Evolutionary conservation across 1,139 yeast genomes (phyloP), one percentile per base, ranked within the genome.

Genomic region (Eremothecium coryli): DNA sequence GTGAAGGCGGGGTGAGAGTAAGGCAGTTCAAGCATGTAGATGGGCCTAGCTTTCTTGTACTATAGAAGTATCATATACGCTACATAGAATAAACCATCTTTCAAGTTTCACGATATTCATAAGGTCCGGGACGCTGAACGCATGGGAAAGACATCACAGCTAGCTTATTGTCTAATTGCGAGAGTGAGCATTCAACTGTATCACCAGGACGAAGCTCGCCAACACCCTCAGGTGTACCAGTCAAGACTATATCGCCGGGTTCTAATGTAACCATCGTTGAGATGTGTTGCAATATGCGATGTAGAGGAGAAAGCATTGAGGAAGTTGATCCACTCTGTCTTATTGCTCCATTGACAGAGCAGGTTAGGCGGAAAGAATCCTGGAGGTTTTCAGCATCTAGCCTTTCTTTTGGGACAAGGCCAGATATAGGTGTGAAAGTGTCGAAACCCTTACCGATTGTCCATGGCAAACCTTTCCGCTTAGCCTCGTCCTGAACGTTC

Each of bases 181-280:
- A 61, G 44, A 82, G 59, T 42, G 71, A 68, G 8, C 93, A 94
- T 36, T 68, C 67, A 25, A 90, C 66, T 29, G 58, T 58, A 56
- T 90, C 97, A 5, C 96, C 97, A 1, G 93, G 80, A 7, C 57
- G 61, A 31, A 88, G 64, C 24, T 70, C 65, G 9, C 97, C 96
- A 8, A 90, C 99, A n/a, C 99, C 99, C 60, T 88, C 85, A 29
- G 98, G 98, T 1, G 98, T 90, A 10, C 98, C 98, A 0, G 97
- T 90, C 40, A 88, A 67, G 39, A 90, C 79, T 47, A 90, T 70
- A 54, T 90, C 97, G 16, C 96, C 96, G 40, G 85, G 79, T 49
- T 86, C 76, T 39, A 90, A 66, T 2, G 96, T 84, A 93, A 90
- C 88, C 47, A 85, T 77, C 12, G 78, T 63, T 7, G 95, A 82